Evolutionary conservation across 768 basidiomycete species (phyloP).

Genomic region (Pleurotus giganteus): DNA sequence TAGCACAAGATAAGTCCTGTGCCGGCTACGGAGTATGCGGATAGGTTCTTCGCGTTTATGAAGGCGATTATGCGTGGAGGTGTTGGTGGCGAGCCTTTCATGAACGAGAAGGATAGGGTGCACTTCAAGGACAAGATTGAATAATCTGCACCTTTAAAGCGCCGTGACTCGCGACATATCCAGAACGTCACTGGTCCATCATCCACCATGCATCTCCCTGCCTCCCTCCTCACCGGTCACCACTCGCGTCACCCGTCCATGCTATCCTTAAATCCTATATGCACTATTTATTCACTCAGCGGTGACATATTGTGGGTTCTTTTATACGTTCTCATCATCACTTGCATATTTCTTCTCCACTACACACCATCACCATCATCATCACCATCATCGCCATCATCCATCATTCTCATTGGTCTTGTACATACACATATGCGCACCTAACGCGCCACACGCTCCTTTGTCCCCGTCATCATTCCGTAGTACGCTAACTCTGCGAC

Average conservation of each 20-base stretch:
- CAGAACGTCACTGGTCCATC: not conserved
- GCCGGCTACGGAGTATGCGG: slow-evolving; percentile 81
- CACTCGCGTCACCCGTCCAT: not conserved
- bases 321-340: too few relatives aligned
- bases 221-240: not conserved
- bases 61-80: slow-evolving; percentile 83
- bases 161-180: not conserved
- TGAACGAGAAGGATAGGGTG: slow-evolving; percentile 21
- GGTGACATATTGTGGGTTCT: not conserved
- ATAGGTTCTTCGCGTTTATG: slow-evolving; percentile 88
- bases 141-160: not conserved
- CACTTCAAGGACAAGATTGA: not conserved
- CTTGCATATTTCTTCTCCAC: too few relatives aligned
- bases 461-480: not conserved
- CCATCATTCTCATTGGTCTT: not conserved
- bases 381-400: not conserved
- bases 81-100: slow-evolving; percentile 53
- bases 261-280: not conserved
- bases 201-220: not conserved
- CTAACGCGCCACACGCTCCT: slow-evolving; percentile 1
- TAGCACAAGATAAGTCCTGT: slow-evolving; percentile 97
- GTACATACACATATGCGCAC: not conserved
- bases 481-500: not conserved
- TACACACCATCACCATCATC: not conserved
- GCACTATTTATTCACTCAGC: not conserved